Base-by-base conservation (phyloP, 2,329 filamentous ascomycete genomes). In the Lojkania enalia region DNA sequence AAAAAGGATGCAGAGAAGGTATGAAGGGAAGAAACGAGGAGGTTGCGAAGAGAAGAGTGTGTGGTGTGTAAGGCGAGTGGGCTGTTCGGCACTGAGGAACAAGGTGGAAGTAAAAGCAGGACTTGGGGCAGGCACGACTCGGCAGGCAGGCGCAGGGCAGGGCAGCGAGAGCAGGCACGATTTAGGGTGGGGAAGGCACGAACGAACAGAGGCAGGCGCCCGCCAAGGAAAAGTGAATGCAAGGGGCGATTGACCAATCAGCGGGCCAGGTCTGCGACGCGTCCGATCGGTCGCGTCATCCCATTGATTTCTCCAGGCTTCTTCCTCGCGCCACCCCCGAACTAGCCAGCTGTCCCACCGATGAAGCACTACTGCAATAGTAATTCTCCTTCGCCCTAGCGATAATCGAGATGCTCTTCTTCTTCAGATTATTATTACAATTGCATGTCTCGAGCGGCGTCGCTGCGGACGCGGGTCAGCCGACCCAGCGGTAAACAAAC, bases 241-340 rank as follows among this genome's bases (percentile, higher is more conserved):
- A 52, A 57, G 46, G 46, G 54, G 49, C 52, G 55, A 54, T 49
- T 49, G 54, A 42, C 63, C 59, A 64, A 64, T 64, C 20, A 53
- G 29, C 4, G 39, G 36, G 36, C 14, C 33, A 11, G 16, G 21
- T 43, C 20, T 39, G 31, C 29, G 36, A 53, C 55, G 57, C 51
- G 54, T 58, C 52, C 29, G 16, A 30, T 35, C 40, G 44, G 19
- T 25, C 33, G 44, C 44, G 39, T 38, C 39, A 46, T 31, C 5
- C 7, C 20, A 15, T 7, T 6, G 14, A 15, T 15, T 9, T 6
- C 16, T 33, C 14, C 40, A 18, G 31, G 23, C 27, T 30, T 23
- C 30, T 27, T 25, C 33, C 15, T 27, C 21, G 20, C 31, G 39
- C 47, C 35, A 15, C 35, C 39, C 18, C 20, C 30, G 21, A 20